Evolutionary conservation across 345 rosid genomes (phyloP).

Genomic region (Salix arbutifolia): DNA sequence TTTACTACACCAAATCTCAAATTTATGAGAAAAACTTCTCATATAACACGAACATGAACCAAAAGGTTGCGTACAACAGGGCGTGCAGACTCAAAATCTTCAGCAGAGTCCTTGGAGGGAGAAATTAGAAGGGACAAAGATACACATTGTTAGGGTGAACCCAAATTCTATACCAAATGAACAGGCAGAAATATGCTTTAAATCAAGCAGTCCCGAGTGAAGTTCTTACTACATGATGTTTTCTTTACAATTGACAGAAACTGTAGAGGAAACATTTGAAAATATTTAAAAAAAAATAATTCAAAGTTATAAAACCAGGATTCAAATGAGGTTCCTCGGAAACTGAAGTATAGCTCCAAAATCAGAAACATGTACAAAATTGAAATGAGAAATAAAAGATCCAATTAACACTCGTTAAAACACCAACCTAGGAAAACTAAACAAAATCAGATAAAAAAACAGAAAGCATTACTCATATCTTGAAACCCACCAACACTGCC

Average conservation of each 20-base stretch:
- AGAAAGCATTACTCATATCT: background rate
- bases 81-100: background rate
- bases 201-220: background rate
- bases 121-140: background rate
- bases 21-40: background rate
- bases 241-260: background rate
- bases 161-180: background rate
- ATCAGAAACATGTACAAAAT: background rate
- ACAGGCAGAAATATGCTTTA: background rate
- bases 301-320: background rate
- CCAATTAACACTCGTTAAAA: background rate
- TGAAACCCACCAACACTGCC: background rate
- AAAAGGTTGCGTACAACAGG: background rate
- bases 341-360: background rate
- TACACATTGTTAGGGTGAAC: background rate
- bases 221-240: background rate
- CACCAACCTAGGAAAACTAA: background rate
- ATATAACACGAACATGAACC: background rate
- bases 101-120: background rate
- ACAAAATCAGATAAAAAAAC: background rate
- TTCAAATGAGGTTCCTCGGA: background rate
- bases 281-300: background rate
- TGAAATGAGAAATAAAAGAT: background rate
- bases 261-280: background rate
- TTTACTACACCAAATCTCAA: background rate